phyloP scores from a whole-genome alignment of 2,329 filamentous ascomycete species.

The Lachnellula subtilissima region DNA sequence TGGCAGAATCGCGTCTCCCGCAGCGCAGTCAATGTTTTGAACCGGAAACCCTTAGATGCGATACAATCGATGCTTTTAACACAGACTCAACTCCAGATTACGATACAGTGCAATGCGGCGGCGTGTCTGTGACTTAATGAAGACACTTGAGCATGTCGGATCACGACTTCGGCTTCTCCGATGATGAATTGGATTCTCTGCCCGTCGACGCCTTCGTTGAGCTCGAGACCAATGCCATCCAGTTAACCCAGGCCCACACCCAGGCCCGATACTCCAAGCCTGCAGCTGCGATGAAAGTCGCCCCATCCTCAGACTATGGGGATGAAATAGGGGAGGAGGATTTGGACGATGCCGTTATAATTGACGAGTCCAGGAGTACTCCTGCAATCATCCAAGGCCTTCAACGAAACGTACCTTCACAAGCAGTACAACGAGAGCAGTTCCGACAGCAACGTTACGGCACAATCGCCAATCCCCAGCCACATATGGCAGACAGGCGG shows the following conservation, averaged over 20 bases:
- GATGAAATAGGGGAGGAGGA: conserved; percentile 33
- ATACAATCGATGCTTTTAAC: background rate
- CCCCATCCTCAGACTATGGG: conserved; percentile 35
- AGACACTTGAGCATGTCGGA: conserved; percentile 37
- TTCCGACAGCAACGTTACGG: conserved; percentile 23
- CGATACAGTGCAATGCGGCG: background rate
- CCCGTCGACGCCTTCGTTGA: conserved; percentile 54
- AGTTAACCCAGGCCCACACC: conserved; percentile 42
- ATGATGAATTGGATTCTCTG: conserved; percentile 59
- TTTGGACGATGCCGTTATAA: conserved; percentile 54
- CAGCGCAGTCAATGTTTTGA: background rate
- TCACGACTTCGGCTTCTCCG: conserved; percentile 55
- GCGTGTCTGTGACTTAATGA: conserved; percentile 17
- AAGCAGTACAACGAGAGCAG: conserved; percentile 17
- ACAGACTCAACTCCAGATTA: background rate
- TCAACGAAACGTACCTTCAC: conserved; percentile 13
- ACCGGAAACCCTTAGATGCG: too few species aligned
- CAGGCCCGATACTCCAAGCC: conserved; percentile 11
- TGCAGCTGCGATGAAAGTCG: conserved; percentile 9
- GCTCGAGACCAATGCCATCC: conserved; percentile 60
- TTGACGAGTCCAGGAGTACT: conserved; percentile 29
- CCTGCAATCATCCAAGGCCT: conserved; percentile 13
- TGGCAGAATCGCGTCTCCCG: conserved; percentile 9
- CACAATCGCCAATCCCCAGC: conserved; percentile 7
- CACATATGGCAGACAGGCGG: conserved; percentile 10